Evolutionary conservation across 495 filamentous ascomycete species (phyloP), one percentile per base, ranked within the genome.

Genomic region (Hyaloscypha bicolor): DNA sequence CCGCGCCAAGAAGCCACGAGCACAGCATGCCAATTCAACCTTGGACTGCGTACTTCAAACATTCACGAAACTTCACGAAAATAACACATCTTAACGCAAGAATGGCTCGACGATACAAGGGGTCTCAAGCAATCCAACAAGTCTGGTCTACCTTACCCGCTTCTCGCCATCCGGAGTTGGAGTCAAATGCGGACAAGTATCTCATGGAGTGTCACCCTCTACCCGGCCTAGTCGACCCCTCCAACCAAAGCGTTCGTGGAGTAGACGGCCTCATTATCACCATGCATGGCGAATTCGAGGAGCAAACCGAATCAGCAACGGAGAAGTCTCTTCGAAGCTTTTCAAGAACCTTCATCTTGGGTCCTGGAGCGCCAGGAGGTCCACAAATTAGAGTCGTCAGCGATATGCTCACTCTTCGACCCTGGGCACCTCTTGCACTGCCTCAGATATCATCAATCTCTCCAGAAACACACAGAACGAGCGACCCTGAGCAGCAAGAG

Each of bases 271-370:
- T 97, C 65, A 83, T 93, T 25, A 87, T 96, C 72, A 91, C 85
- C 55, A 83, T 95, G 37, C 89, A 94, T 68, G 91, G 93, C 63
- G 90, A 94, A 70, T 96, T 91, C 65, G 87, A 95, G 53, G 94
- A 98, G 70, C 76, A 86, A 9, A 84, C 89, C 70, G 68, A 76
- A n/a, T 72, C 80, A 8, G 77, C 71, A 6, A 77, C 84, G 39
- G 84, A 86, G 64, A 80, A 73, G 22, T 75, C 76, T 29, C 83
- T 85, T 32, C 89, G 94, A 67, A 92, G 90, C 70, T 98, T 97
- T 78, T 91, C 94, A 67, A 87, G 94, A 29, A 92, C 87, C 0
- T 93, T 98, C 70, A 80, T 94, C 53, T 81, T 98, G 22, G 92
- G 93, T 1, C 93, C 93, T 5, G 92, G 91, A 39, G 75, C 71